Conservation (phyloP, 768 basidiomycete species). For the Tylopilus intermedius region DNA sequence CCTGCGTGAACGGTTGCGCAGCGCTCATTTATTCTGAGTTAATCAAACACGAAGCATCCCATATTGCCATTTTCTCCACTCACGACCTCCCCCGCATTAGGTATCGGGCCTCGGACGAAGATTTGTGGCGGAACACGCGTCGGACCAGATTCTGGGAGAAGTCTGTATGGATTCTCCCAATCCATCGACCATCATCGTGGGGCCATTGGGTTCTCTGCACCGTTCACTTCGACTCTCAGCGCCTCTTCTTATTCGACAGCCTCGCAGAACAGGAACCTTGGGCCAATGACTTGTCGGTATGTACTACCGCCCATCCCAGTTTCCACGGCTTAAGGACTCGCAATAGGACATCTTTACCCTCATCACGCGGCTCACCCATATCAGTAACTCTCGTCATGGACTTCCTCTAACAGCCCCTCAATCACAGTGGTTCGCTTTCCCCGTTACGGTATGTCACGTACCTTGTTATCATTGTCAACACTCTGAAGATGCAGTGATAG, state of each 20-base stretch:
- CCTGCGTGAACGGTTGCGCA: conserved; percentile 11
- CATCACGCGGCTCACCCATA: too few relatives aligned
- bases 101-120: not conserved
- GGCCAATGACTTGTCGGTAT: too few relatives aligned
- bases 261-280: not conserved
- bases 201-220: conserved; percentile 3
- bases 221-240: not conserved
- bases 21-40: not conserved
- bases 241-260: not conserved
- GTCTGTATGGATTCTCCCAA: conserved; percentile 23
- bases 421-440: too few relatives aligned
- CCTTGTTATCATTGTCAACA: too few relatives aligned
- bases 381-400: too few relatives aligned
- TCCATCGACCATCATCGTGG: not conserved
- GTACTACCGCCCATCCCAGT: too few relatives aligned
- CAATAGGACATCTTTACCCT: too few relatives aligned
- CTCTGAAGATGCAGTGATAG: too few relatives aligned
- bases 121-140: conserved; percentile 21
- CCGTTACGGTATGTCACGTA: too few relatives aligned
- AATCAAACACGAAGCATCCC: too few relatives aligned
- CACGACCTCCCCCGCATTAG: not conserved
- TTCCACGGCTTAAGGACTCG: too few relatives aligned
- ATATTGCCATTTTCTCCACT: conserved; percentile 1
- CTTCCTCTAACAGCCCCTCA: too few relatives aligned
- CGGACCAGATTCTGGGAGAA: conserved; percentile 29